Evolutionary conservation across 2,329 filamentous ascomycete genomes (phyloP), one percentile per base, ranked within the genome.

Genomic region (Bipolaris gigantea): DNA sequence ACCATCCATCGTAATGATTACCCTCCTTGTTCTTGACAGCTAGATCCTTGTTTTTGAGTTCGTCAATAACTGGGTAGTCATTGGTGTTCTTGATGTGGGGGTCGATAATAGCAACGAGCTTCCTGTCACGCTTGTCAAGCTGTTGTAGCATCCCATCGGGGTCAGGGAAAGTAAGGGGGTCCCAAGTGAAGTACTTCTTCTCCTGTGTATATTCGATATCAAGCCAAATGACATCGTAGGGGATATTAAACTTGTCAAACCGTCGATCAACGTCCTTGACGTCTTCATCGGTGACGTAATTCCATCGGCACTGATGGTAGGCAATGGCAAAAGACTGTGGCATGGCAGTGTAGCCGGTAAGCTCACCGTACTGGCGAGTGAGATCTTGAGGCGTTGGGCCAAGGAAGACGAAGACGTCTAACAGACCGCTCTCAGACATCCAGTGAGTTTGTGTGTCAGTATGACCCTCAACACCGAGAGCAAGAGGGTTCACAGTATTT

Each of bases 111-210:
- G 89, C 85, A 11, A 97, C 94, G 8, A 97, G 83, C 76, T 97
- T 96, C 59, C 94, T 86, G 39, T 92, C 89, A 46, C 90, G 89
- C 57, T 86, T 84, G 61, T 92, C 91, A 9, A 97, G 83, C 67
- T 95, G 90, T 73, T 96, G 81, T 62, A 90, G 86, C 92, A 97
- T 99, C 44, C 85, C 84, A 45, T 89, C 84, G 0, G 94, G 92
- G 64, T 97, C 86, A 13, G 85, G 82, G 76, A 99, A 99, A 45
- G 87, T 94, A 69, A 96, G 83, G 18, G 87, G 84, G 68, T 99
- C 93, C 90, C 92, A 99, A 0, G 92, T 97, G 73, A 99, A 99
- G 79, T 99, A 99, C 78, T 96, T 95, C 77, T 94, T 93, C 74
- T 89, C 92, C 56, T 99, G 90, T 0, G 92, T 95, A 75, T 97